phyloP scores from a whole-genome alignment of 108 stramenopile species.

The Cafeteria roenbergensis region DNA sequence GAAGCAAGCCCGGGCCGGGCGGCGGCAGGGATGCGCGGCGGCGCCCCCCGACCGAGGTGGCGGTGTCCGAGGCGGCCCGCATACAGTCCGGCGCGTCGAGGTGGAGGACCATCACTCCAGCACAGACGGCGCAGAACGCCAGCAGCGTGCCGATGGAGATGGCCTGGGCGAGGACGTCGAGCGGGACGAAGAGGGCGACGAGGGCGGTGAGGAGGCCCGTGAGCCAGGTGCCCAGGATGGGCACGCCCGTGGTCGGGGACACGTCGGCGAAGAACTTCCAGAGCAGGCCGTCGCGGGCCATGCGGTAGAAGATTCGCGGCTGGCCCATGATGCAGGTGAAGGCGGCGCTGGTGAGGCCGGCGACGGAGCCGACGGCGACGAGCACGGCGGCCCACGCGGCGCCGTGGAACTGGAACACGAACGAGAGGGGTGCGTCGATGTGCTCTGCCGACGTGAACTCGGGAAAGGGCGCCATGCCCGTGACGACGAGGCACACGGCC shows the following conservation, averaged over 20 bases:
- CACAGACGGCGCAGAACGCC: slow-evolving; percentile 51
- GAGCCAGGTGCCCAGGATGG: slow-evolving; percentile 35
- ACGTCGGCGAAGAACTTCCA: slow-evolving; percentile 40
- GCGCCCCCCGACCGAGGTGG: neutral
- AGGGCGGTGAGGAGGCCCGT: slow-evolving; percentile 42
- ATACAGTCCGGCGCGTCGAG: slow-evolving; percentile 6
- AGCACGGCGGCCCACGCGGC: slow-evolving; percentile 28
- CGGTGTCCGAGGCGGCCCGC: no score
- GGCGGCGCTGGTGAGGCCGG: slow-evolving; percentile 39
- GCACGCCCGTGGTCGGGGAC: slow-evolving; percentile 32
- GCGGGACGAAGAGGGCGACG: slow-evolving; percentile 42
- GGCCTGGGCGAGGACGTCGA: slow-evolving; percentile 46
- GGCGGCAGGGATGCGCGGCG: neutral
- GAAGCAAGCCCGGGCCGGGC: neutral
- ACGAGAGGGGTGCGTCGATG: slow-evolving; percentile 37
- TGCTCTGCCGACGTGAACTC: slow-evolving; percentile 27
- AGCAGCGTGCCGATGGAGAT: slow-evolving; percentile 50
- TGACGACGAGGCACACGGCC: slow-evolving; percentile 29
- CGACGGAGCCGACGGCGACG: slow-evolving; percentile 39
- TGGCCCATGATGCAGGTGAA: slow-evolving; percentile 55
- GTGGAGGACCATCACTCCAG: slow-evolving; percentile 46
- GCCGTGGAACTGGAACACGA: slow-evolving; percentile 29
- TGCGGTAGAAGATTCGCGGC: slow-evolving; percentile 48
- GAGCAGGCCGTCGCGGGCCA: slow-evolving; percentile 50
- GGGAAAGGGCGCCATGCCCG: slow-evolving; percentile 47